Conservation (phyloP, 129 eudicot genomes). For the Artemisia argyi region DNA sequence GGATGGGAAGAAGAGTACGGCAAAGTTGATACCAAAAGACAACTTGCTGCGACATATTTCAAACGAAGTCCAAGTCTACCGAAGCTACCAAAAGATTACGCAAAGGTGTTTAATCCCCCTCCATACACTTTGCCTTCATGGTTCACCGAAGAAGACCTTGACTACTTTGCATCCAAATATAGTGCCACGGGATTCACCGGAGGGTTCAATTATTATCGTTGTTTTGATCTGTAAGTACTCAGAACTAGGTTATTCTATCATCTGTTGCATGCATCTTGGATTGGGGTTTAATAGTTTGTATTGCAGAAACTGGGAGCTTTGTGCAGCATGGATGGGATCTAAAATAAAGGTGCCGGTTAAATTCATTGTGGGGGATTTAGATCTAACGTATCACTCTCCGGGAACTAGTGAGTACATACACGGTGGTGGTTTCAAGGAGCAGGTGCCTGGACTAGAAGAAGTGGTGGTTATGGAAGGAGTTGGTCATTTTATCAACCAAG, state of each 20-base stretch:
- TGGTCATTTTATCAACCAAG: constrained; percentile 75
- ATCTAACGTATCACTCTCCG: constrained; percentile 53
- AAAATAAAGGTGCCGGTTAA: constrained; percentile 72
- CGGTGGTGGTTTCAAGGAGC: constrained; percentile 47
- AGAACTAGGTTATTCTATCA: not conserved
- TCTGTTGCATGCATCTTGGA: not conserved
- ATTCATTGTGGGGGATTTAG: constrained; percentile 74
- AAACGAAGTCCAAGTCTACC: constrained; percentile 50
- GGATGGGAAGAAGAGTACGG: constrained; percentile 80
- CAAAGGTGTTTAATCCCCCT: constrained; percentile 28
- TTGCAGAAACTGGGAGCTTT: constrained; percentile 78
- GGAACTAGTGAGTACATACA: constrained; percentile 65
- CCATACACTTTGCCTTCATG: constrained; percentile 59
- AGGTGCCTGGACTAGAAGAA: constrained; percentile 60
- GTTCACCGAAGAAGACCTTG: constrained; percentile 69
- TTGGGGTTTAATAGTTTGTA: not conserved
- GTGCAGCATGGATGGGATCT: constrained; percentile 60
- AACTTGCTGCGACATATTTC: constrained; percentile 44
- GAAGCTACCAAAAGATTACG: constrained; percentile 47
- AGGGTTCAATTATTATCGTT: constrained; percentile 13
- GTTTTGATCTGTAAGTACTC: constrained; percentile 9
- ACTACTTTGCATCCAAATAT: constrained; percentile 66
- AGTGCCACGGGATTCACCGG: constrained; percentile 15
- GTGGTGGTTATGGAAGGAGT: constrained; percentile 80
- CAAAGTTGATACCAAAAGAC: constrained; percentile 50